These are phyloP conservation scores for Aureobasidium musti DNA, from an alignment of 2,329 filamentous ascomycete species.

Conservation along the genomic window DNA sequence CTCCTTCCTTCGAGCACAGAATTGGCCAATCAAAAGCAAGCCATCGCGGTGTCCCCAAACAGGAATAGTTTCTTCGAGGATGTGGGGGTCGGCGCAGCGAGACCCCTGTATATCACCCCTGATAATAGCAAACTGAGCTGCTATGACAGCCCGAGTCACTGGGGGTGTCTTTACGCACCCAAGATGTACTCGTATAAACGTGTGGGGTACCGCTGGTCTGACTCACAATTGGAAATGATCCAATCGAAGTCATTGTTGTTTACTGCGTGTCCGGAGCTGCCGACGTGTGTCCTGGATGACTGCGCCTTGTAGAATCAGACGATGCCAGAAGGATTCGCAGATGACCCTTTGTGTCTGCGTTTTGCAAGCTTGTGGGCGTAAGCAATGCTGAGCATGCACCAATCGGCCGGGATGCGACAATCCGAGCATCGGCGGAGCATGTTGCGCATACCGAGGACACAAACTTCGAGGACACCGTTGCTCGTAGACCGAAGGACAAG, in stretches of 20 bases:
- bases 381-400: background rate
- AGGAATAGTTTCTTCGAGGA: background rate
- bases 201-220: constrained; percentile 19
- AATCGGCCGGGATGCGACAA: background rate
- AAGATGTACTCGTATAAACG: background rate
- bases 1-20: constrained; percentile 1
- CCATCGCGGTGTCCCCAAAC: constrained; percentile 15
- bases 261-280: background rate
- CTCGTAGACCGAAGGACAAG: background rate
- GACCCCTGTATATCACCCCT: too few relatives aligned
- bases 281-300: background rate
- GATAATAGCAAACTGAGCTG: background rate
- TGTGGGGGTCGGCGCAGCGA: background rate
- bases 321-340: constrained; percentile 1
- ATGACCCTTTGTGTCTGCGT: background rate
- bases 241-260: constrained; percentile 12
- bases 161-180: background rate
- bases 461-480: background rate
- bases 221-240: constrained; percentile 5
- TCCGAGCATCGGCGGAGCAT: background rate
- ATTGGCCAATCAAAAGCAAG: constrained; percentile 12
- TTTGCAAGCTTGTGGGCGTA: too few relatives aligned
- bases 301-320: constrained; percentile 10
- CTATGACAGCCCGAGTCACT: background rate
- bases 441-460: background rate